Evolutionary conservation across 768 basidiomycete genomes (phyloP), one percentile per base, ranked within the genome.

Genomic region (Lactifluus volemus): DNA sequence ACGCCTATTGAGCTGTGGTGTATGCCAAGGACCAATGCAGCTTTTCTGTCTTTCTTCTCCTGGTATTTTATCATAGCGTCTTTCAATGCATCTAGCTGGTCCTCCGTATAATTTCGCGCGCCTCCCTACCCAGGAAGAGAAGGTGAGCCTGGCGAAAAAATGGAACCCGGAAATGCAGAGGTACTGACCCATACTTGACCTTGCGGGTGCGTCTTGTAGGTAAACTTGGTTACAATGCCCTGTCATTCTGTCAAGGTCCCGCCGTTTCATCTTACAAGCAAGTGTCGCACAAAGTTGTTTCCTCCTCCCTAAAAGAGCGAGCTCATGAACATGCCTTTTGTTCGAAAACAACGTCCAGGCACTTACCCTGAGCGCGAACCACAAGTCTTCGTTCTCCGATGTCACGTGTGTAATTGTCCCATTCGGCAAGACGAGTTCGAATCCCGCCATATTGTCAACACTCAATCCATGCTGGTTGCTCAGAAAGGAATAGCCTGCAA

Each of bases 391-490:
- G 5, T 62, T 45, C 2, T 57, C 25, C 11, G 55, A 14, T 6
- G 63, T 64, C 15, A 60, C 55, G 5, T 44, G 30, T 14, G 21
- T 49, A 12, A 59, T 51, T 1, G 55, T 56, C 4, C 75, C 75
- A 45, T 67, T 66, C 8, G 73, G 73, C 1, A 70, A 53, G 15
- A 73, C 71, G 15, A 74, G 59, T 53, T 71, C 54, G 14, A 65
- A 68, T 32, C 50, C 65, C 14, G 51, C 60, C 32, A 76, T 52
- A 53, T 73, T 75, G 63, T 76, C 75, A 39, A 74, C 63, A 2
- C 68, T 68, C 10, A 75, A 57, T 9, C 74, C 38, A 12, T 38
- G 11, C 11, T 38, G 38, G 38, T 11, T 38, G 38, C 38, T 38
- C 38, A 38, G 6, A 73, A 57, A 58, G 0, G 73, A 72, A 63